Percentiles rank a stretch among this genome's conserved stretches.
Evolutionary conservation across 495 filamentous ascomycete genomes (phyloP).

Genomic region (Lasiosphaeria ovina): DNA sequence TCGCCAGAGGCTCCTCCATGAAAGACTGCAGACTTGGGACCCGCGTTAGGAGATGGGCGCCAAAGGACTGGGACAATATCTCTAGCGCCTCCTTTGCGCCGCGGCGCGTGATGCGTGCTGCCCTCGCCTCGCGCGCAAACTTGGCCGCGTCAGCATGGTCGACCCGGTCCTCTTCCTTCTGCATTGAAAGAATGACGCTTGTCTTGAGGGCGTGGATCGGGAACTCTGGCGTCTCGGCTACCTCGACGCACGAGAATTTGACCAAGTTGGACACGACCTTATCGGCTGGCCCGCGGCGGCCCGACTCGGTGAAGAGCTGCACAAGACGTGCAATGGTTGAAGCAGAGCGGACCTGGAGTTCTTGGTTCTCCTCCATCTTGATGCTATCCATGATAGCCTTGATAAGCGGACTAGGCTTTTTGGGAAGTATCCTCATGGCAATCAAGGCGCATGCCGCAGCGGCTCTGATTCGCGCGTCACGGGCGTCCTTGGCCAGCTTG

Average conservation of each 20-base stretch:
- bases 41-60: conserved; percentile 66
- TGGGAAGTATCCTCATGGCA: conserved; percentile 79
- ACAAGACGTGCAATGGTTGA: conserved; percentile 78
- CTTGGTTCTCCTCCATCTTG: conserved; percentile 88
- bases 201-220: conserved; percentile 69
- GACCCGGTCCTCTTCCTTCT: conserved; percentile 94
- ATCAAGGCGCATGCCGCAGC: conserved; percentile 85
- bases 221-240: conserved; percentile 95
- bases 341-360: conserved; percentile 86
- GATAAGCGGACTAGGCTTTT: conserved; percentile 86
- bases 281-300: conserved; percentile 77
- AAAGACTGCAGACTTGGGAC: conserved; percentile 76
- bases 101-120: conserved; percentile 81
- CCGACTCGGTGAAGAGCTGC: conserved; percentile 73
- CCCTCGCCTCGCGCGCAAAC: conserved; percentile 81
- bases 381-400: conserved; percentile 98
- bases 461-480: conserved; percentile 82
- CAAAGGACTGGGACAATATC: conserved; percentile 77
- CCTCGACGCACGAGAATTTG: conserved; percentile 96
- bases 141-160: conserved; percentile 87
- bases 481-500: conserved; percentile 69
- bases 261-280: conserved; percentile 92
- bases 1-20: conserved; percentile 75
- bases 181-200: conserved; percentile 79
- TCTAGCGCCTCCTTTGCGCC: conserved; percentile 95